A percentile compares a stretch with the other conserved stretches of the same genome.
Evolutionary conservation across 306 rosid species (phyloP).

Genomic region (Prunus mume): DNA sequence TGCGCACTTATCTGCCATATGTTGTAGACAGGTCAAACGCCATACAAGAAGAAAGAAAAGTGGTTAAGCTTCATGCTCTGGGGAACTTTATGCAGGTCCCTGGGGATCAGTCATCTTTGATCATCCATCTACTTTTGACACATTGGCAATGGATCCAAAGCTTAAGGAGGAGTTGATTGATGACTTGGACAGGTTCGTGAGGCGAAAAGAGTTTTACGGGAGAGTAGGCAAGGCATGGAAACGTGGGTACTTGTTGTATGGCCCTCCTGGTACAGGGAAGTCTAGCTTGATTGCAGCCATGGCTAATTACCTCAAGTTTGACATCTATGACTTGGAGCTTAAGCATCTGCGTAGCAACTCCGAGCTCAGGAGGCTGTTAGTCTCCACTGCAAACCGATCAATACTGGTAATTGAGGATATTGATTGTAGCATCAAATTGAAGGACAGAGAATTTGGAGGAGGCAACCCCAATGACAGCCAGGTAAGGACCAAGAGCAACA

Average conservation of each 20-base stretch:
- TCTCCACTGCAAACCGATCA: slow-evolving; percentile 41
- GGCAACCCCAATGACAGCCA: slow-evolving; percentile 4
- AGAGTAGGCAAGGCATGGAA: slow-evolving; percentile 57
- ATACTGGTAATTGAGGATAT: slow-evolving; percentile 57
- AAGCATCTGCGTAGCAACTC: slow-evolving; percentile 8
- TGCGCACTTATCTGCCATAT: slow-evolving; percentile 34
- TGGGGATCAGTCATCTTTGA: slow-evolving; percentile 27
- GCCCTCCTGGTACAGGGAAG: slow-evolving; percentile 64
- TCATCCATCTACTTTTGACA: slow-evolving; percentile 43
- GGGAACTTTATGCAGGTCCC: neutral
- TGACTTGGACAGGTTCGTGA: slow-evolving; percentile 44
- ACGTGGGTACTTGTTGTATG: slow-evolving; percentile 50
- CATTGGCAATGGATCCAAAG: slow-evolving; percentile 40
- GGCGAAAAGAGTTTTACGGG: slow-evolving; percentile 32
- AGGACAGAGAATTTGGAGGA: slow-evolving; percentile 23
- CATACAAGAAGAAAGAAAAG: slow-evolving; percentile 24
- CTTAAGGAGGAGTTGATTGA: slow-evolving; percentile 33
- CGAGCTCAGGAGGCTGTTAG: slow-evolving; percentile 25
- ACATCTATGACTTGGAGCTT: slow-evolving; percentile 57
- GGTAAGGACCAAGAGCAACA: slow-evolving; percentile 8
- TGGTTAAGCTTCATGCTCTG: slow-evolving; percentile 31
- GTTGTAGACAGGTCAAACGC: slow-evolving; percentile 34
- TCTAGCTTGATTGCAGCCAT: slow-evolving; percentile 55
- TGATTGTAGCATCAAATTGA: slow-evolving; percentile 44
- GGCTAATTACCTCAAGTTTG: slow-evolving; percentile 50